Percentiles rank a stretch among this genome's conserved stretches.
Conservation (phyloP, 257 asterid genomes). For the Anisodus acutangulus region DNA sequence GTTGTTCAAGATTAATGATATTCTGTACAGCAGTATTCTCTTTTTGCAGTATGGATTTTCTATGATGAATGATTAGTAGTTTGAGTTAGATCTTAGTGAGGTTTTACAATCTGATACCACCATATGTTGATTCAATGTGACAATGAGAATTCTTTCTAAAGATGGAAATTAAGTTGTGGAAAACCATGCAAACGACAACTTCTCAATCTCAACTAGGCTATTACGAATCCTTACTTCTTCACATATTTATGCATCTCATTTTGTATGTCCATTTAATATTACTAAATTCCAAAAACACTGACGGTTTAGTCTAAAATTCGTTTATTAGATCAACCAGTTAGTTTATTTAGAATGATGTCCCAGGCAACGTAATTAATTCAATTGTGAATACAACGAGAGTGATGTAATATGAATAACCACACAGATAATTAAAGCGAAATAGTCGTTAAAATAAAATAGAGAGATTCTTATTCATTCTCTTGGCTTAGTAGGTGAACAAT, state of each 20-base stretch:
- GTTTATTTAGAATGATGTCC: too few relatives aligned
- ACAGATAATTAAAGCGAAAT: too few relatives aligned
- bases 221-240: neutral
- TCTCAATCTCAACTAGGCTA: neutral
- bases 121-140: neutral
- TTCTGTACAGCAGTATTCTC: neutral
- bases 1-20: neutral
- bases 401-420: too few relatives aligned
- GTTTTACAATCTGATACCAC: neutral
- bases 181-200: neutral
- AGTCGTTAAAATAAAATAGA: too few relatives aligned
- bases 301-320: too few relatives aligned
- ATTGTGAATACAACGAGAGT: too few relatives aligned
- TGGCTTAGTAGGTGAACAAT: too few relatives aligned
- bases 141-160: neutral
- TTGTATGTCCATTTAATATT: neutral
- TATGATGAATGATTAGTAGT: neutral
- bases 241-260: neutral
- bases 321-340: too few relatives aligned
- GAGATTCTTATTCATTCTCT: too few relatives aligned
- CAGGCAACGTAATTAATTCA: too few relatives aligned
- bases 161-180: neutral
- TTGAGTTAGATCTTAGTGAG: constrained; percentile 10
- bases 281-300: neutral
- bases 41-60: constrained; percentile 1